Base-by-base conservation (phyloP, 352 stramenopile species). In the Globisporangium echinulatum region DNA sequence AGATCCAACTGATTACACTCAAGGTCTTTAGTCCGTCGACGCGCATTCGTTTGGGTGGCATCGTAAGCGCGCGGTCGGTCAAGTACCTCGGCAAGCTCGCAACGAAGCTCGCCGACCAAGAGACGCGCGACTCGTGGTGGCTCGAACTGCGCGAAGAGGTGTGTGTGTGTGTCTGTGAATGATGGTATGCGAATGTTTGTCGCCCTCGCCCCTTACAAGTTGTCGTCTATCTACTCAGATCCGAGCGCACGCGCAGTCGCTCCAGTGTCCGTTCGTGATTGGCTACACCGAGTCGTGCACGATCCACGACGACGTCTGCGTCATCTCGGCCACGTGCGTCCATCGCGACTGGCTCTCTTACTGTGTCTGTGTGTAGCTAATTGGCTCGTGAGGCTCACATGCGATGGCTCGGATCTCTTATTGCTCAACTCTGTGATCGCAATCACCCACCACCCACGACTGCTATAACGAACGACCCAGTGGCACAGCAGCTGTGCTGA, bases 61-160 rank as follows among this genome's bases (percentile, higher is more conserved):
- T 97, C 42, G 85, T 97, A 6, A 92, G 88, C 25, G 79, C 85
- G 7, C 71, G 89, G 5, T 93, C 85, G 6, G 87, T 97, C 11
- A 97, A 97, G 54, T 97, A 94, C 63, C 57, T 97, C 11, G 87
- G 89, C 6, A 91, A 93, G 58, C 74, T 99, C 37, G 94, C 94
- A 6, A 97, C 91, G 5, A 99, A 98, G 55, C 68, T 99, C 7
- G 96, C 90, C 0, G 97, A 99, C 71, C 96, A 98, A 62, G 96
- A 99, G 64, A 98, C 96, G 0, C 74, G 97, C 60, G 97, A 99
- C 66, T 96, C 91, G 14, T 99, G 97, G 97, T 99, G 97, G 97
- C 85, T 91, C 19, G 96, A 99, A 65, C 78, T 99, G 6, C 82
- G 97, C 38, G 96, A 98, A 78, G 96, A 99, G 74, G 85, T 92